Evolutionary conservation across 148 eudicot species (phyloP).

Genomic region (Pouteria glomerata): DNA sequence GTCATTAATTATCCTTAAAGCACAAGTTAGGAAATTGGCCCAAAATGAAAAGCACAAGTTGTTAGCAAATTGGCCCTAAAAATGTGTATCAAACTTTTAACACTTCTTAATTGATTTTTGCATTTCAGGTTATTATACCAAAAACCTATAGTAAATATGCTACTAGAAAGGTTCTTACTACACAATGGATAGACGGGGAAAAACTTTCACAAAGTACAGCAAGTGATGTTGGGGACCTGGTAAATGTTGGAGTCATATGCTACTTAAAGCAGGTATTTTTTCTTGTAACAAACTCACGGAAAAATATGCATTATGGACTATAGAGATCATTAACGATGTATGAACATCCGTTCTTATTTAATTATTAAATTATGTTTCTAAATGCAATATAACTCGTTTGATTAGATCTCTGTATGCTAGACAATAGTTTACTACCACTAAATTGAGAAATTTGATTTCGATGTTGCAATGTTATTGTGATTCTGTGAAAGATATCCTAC

Average conservation of each 20-base stretch:
- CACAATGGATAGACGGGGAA: slow-evolving; percentile 95
- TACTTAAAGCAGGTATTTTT: slow-evolving; percentile 92
- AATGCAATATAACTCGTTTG: neutral
- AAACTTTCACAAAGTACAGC: slow-evolving; percentile 97
- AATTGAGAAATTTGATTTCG: neutral
- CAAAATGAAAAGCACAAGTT: no score
- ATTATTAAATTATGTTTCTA: neutral
- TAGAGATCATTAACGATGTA: neutral
- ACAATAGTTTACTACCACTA: neutral
- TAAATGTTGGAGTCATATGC: slow-evolving; percentile 99
- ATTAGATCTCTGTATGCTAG: neutral
- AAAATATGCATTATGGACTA: neutral
- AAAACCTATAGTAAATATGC: slow-evolving; percentile 84
- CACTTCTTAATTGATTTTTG: neutral
- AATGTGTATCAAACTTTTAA: no score
- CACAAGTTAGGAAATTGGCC: no score
- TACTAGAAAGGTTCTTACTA: slow-evolving; percentile 95
- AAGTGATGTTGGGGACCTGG: slow-evolving; percentile 92
- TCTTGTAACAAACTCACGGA: neutral
- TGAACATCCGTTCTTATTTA: neutral
- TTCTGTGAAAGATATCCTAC: no score
- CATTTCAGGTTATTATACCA: slow-evolving; percentile 78
- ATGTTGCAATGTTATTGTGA: no score
- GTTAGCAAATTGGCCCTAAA: no score
- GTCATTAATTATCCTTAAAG: no score